Conservation (phyloP, 768 basidiomycete species). For the Lanmaoa rubissima region DNA sequence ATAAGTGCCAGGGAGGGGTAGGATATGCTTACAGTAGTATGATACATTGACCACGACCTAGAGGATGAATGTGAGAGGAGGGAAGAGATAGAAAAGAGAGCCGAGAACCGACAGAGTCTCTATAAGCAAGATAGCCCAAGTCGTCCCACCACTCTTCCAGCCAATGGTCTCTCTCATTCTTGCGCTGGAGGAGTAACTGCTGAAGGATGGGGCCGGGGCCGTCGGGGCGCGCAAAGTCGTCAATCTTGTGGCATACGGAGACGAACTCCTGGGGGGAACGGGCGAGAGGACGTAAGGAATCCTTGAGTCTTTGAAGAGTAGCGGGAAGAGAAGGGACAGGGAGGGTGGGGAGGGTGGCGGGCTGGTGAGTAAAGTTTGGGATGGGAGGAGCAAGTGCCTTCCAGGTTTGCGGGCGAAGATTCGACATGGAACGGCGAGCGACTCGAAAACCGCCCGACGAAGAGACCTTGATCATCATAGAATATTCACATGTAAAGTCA, state of each 20-base stretch:
- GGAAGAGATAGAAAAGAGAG: neutral
- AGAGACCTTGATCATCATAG: neutral
- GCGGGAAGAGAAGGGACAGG: conserved; percentile 70
- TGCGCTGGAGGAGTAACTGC: conserved; percentile 53
- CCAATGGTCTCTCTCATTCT: conserved; percentile 68
- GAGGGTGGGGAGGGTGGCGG: conserved; percentile 56
- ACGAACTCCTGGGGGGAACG: conserved; percentile 58
- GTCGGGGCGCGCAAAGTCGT: conserved; percentile 49
- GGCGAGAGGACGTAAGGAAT: conserved; percentile 72
- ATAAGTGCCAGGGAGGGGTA: too few species aligned
- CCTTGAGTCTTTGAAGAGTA: conserved; percentile 68
- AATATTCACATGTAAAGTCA: conserved; percentile 11
- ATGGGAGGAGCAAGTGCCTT: conserved; percentile 67
- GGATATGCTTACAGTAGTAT: conserved; percentile 74
- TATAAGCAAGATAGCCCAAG: conserved; percentile 73
- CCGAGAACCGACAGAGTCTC: conserved; percentile 65
- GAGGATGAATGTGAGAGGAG: conserved; percentile 16
- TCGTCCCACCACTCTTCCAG: conserved; percentile 96
- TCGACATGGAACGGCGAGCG: conserved; percentile 20
- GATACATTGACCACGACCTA: conserved; percentile 87
- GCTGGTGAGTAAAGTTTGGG: conserved; percentile 65
- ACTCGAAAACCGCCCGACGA: neutral
- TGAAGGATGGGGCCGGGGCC: conserved; percentile 60
- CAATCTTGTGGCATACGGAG: conserved; percentile 58
- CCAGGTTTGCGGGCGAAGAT: conserved; percentile 56